These are phyloP conservation scores for Globisporangium iwayamae DNA, from an alignment of 352 stramenopile species.

Conservation along the genomic window DNA sequence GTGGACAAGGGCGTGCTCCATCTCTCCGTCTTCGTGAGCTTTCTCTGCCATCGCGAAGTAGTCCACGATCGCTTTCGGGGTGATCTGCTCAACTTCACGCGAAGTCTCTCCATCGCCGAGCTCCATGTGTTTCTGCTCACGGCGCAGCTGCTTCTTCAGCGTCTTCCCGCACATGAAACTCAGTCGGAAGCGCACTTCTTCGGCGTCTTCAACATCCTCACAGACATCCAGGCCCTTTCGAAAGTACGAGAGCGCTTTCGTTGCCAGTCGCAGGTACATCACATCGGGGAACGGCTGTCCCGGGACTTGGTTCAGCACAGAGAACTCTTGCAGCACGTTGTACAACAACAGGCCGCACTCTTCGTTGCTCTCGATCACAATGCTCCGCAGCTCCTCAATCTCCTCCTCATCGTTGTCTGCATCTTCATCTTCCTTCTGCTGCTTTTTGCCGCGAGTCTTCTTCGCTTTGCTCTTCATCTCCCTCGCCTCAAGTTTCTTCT, in stretches of 20 bases:
- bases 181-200: conserved; percentile 63
- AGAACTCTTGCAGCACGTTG: conserved; percentile 66
- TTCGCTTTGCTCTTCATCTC: neutral
- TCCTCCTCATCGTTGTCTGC: conserved; percentile 25
- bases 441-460: neutral
- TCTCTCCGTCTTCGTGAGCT: conserved; percentile 51
- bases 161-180: conserved; percentile 76
- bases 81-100: neutral
- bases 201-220: conserved; percentile 24
- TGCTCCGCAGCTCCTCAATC: conserved; percentile 29
- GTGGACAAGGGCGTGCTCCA: conserved; percentile 71
- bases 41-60: conserved; percentile 59
- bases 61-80: conserved; percentile 32
- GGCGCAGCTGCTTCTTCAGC: conserved; percentile 45
- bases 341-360: conserved; percentile 73
- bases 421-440: conserved; percentile 6
- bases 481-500: conserved; percentile 3
- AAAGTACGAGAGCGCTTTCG: conserved; percentile 37
- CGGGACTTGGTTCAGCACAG: conserved; percentile 36
- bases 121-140: conserved; percentile 2
- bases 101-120: neutral
- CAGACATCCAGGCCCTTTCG: conserved; percentile 32
- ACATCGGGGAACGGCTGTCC: conserved; percentile 22
- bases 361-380: conserved; percentile 61
- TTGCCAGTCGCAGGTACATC: conserved; percentile 29